Conservation (phyloP, 1,139 yeast species). For the Protomyces pachydermus region DNA sequence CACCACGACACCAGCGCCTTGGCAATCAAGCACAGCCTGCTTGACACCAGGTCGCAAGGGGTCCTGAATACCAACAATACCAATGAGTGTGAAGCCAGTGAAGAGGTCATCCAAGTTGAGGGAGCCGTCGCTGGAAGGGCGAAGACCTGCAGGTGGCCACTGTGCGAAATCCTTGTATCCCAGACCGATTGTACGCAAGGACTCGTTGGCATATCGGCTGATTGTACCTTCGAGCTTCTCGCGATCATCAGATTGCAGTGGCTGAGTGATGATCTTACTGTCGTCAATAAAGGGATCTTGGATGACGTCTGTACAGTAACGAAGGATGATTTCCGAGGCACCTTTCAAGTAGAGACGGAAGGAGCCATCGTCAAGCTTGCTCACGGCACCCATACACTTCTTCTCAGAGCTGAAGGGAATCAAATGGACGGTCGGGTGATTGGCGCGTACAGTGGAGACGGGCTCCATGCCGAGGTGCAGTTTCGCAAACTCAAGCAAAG, state of each 20-base stretch:
- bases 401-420: constrained; percentile 90
- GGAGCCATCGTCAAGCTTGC: constrained; percentile 44
- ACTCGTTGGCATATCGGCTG: constrained; percentile 62
- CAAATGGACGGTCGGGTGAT: constrained; percentile 53
- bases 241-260: constrained; percentile 33
- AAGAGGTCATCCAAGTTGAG: constrained; percentile 33
- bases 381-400: constrained; percentile 85
- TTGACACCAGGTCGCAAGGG: constrained; percentile 89
- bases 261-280: constrained; percentile 41
- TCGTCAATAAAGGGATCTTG: constrained; percentile 35
- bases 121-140: constrained; percentile 35
- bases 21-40: constrained; percentile 79
- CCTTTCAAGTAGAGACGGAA: constrained; percentile 77
- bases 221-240: constrained; percentile 47
- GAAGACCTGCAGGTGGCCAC: constrained; percentile 64
- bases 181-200: constrained; percentile 77
- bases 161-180: constrained; percentile 67
- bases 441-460: constrained; percentile 43
- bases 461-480: constrained; percentile 50
- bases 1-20: constrained; percentile 85
- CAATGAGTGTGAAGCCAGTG: constrained; percentile 42
- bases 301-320: constrained; percentile 46
- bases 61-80: constrained; percentile 87
- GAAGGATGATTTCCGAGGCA: constrained; percentile 83
- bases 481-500: constrained; percentile 66